These are phyloP conservation scores for Hysterium pulicare DNA, from an alignment of 2,329 filamentous ascomycete genomes.

Conservation along the genomic window DNA sequence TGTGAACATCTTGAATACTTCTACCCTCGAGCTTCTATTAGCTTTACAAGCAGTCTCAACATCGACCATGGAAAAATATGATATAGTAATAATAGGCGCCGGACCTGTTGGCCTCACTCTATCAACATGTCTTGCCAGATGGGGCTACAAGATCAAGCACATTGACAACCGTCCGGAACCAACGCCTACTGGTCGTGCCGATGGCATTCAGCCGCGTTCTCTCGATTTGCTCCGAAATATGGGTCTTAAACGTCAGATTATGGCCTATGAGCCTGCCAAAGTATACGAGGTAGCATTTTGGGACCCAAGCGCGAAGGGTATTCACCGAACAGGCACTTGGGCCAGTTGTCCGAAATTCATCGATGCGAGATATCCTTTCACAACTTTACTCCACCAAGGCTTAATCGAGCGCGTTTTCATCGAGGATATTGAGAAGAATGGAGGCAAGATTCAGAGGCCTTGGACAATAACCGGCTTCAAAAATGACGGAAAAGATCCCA, in stretches of 20 bases:
- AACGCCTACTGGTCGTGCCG: slow-evolving; percentile 80
- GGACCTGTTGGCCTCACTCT: slow-evolving; percentile 86
- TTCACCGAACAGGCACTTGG: slow-evolving; percentile 66
- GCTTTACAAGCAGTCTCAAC: no score
- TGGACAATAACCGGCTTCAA: slow-evolving; percentile 62
- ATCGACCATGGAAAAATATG: slow-evolving; percentile 57
- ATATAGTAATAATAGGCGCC: slow-evolving; percentile 80
- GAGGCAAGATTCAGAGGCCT: slow-evolving; percentile 54
- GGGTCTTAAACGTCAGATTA: slow-evolving; percentile 82
- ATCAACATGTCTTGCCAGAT: slow-evolving; percentile 81
- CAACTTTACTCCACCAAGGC: slow-evolving; percentile 60
- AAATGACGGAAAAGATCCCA: slow-evolving; percentile 58
- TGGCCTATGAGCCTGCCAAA: slow-evolving; percentile 81
- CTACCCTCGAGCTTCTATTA: no score
- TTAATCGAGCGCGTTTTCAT: slow-evolving; percentile 62
- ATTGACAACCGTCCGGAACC: slow-evolving; percentile 87
- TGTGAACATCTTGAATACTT: neutral
- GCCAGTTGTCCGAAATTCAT: slow-evolving; percentile 83
- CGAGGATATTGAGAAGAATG: slow-evolving; percentile 58
- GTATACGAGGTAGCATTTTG: slow-evolving; percentile 72
- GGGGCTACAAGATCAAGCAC: slow-evolving; percentile 94
- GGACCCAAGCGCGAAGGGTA: slow-evolving; percentile 57
- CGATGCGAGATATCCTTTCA: slow-evolving; percentile 62
- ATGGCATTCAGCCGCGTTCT: slow-evolving; percentile 88
- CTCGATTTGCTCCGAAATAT: slow-evolving; percentile 84